Conservation (phyloP, 78 protist species). For the Dictyostelium firmibasis region DNA sequence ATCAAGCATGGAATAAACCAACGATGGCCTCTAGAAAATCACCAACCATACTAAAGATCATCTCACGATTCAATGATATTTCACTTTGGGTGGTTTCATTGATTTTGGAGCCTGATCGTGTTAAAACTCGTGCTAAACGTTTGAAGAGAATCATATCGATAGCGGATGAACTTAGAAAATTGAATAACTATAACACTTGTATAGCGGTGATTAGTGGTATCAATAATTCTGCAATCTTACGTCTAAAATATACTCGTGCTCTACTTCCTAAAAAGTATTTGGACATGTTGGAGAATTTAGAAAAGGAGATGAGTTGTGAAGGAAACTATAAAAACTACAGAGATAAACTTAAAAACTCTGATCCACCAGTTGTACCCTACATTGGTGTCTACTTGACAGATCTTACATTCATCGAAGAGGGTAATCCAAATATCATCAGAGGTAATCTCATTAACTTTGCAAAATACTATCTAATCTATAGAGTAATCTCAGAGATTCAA, state of each 20-base stretch:
- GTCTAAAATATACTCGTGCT: constrained; percentile 53
- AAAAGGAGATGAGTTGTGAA: constrained; percentile 69
- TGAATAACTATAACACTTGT: constrained; percentile 64
- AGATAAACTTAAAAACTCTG: constrained; percentile 63
- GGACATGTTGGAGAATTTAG: constrained; percentile 21
- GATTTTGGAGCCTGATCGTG: constrained; percentile 67
- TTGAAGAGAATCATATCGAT: constrained; percentile 63
- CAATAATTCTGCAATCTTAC: constrained; percentile 50
- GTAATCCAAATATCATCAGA: constrained; percentile 74
- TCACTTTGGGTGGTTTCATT: constrained; percentile 52
- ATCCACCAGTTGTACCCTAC: constrained; percentile 78
- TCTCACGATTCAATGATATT: constrained; percentile 63
- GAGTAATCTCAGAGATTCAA: constrained; percentile 73
- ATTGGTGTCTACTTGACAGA: constrained; percentile 67
- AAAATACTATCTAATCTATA: constrained; percentile 43
- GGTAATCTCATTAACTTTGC: constrained; percentile 63
- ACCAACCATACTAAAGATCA: constrained; percentile 50
- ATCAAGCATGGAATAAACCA: constrained; percentile 77
- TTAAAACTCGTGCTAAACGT: constrained; percentile 64
- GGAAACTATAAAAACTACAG: constrained; percentile 64
- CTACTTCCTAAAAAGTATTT: constrained; percentile 37
- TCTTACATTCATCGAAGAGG: constrained; percentile 80
- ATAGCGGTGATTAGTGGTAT: constrained; percentile 74
- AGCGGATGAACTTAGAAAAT: constrained; percentile 64
- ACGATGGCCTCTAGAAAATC: constrained; percentile 41